phyloP scores from a whole-genome alignment of 768 basidiomycete species.

The Lactarius hengduanensis region DNA sequence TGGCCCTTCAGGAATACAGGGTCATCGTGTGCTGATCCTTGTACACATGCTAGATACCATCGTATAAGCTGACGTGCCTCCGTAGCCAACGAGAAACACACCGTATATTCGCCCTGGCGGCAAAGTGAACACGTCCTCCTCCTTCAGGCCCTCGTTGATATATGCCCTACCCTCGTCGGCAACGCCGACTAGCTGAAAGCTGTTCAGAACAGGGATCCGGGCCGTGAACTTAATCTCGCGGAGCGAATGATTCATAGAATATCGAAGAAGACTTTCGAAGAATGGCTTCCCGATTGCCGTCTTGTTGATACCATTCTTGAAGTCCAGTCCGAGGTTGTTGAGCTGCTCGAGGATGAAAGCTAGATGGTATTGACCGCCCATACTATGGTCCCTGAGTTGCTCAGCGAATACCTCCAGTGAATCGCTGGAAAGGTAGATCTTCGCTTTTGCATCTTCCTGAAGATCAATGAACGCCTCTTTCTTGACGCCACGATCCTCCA shows the following conservation, averaged over 20 bases:
- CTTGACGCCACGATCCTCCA: slow-evolving; percentile 72
- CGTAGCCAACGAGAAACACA: background rate
- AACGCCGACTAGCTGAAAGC: slow-evolving; percentile 72
- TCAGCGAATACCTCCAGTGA: slow-evolving; percentile 48
- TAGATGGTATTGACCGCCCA: slow-evolving; percentile 50
- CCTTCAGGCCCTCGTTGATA: slow-evolving; percentile 12
- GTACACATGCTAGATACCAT: slow-evolving; percentile 20
- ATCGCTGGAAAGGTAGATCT: slow-evolving; percentile 59
- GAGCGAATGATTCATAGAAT: slow-evolving; percentile 62
- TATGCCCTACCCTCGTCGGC: slow-evolving; percentile 67
- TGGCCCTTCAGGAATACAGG: slow-evolving; percentile 12
- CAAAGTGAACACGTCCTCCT: slow-evolving; percentile 20
- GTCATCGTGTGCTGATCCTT: slow-evolving; percentile 1
- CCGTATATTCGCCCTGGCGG: slow-evolving; percentile 16
- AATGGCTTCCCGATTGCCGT: slow-evolving; percentile 54
- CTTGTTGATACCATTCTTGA: slow-evolving; percentile 39
- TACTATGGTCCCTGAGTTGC: slow-evolving; percentile 48
- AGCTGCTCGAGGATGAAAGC: slow-evolving; percentile 51
- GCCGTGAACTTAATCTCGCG: slow-evolving; percentile 76
- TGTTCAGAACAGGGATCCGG: slow-evolving; percentile 63
- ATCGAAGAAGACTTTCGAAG: slow-evolving; percentile 52
- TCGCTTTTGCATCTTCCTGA: slow-evolving; percentile 56
- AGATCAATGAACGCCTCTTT: slow-evolving; percentile 57
- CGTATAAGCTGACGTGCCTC: background rate
- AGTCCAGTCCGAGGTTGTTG: slow-evolving; percentile 47